These are phyloP conservation scores for Litchi chinensis DNA, from an alignment of 345 rosid species.

Conservation along the genomic window DNA sequence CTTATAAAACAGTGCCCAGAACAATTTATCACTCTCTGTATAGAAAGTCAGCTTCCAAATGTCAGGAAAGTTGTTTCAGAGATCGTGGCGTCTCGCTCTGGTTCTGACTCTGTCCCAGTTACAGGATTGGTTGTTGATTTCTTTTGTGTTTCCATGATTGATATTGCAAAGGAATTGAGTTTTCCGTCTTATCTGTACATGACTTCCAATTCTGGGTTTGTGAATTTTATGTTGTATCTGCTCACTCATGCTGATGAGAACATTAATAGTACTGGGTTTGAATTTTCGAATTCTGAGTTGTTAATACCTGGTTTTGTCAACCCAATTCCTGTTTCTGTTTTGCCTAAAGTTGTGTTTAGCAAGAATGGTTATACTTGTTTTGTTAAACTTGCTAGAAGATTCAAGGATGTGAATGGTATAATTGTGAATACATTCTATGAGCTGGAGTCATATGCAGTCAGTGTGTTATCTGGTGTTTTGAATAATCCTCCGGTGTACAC, in stretches of 20 bases:
- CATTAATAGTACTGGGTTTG: background rate
- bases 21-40: background rate
- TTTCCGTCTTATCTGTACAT: conserved; percentile 52
- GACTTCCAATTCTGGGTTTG: conserved; percentile 36
- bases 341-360: conserved; percentile 15
- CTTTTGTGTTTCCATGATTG: conserved; percentile 46
- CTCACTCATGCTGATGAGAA: conserved; percentile 26
- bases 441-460: background rate
- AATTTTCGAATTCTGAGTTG: conserved; percentile 12
- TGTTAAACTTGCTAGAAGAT: background rate
- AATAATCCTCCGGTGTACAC: background rate
- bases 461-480: background rate
- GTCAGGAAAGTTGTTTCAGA: conserved; percentile 16
- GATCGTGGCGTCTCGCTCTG: conserved; percentile 7
- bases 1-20: conserved; percentile 21
- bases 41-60: conserved; percentile 22
- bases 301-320: conserved; percentile 21
- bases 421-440: background rate
- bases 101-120: conserved; percentile 29
- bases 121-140: conserved; percentile 51
- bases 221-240: conserved; percentile 41
- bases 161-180: conserved; percentile 36
- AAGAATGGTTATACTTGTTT: background rate
- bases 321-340: conserved; percentile 19
- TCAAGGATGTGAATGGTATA: background rate